Conservation (phyloP, 352 stramenopile species). For the Plasmopara muralis region DNA sequence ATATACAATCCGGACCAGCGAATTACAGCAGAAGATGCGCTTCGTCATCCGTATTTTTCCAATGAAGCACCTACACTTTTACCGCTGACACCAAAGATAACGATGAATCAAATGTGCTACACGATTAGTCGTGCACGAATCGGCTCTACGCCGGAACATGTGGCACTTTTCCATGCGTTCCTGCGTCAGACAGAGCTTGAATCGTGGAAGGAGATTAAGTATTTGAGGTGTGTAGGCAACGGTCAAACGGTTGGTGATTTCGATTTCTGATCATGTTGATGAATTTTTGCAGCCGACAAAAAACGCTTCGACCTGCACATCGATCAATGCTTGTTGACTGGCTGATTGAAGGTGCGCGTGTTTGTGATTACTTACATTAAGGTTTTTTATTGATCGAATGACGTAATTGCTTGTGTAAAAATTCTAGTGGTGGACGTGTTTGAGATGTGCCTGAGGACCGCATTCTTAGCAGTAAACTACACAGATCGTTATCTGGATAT, state of each 20-base stretch:
- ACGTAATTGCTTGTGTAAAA: neutral
- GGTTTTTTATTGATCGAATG: neutral
- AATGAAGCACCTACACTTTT: slow-evolving; percentile 35
- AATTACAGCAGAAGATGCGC: slow-evolving; percentile 74
- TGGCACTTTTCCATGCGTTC: slow-evolving; percentile 74
- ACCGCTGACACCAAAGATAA: slow-evolving; percentile 53
- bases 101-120: slow-evolving; percentile 77
- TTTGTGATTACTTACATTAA: neutral
- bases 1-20: slow-evolving; percentile 79
- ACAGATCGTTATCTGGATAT: slow-evolving; percentile 85
- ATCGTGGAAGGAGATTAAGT: slow-evolving; percentile 84
- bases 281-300: slow-evolving; percentile 48
- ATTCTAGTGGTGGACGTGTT: slow-evolving; percentile 86
- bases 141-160: slow-evolving; percentile 57
- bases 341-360: slow-evolving; percentile 81
- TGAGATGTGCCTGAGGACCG: slow-evolving; percentile 87
- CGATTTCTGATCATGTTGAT: slow-evolving; percentile 6
- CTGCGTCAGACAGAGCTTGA: slow-evolving; percentile 70
- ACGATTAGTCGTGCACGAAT: slow-evolving; percentile 39
- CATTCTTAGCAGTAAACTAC: slow-evolving; percentile 89
- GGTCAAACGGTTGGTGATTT: neutral
- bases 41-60: slow-evolving; percentile 79
- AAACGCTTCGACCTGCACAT: slow-evolving; percentile 74
- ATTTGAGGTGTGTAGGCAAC: slow-evolving; percentile 48
- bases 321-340: slow-evolving; percentile 90